phyloP scores from a whole-genome alignment of 495 filamentous ascomycete species.

The Clavariopsis aquatica region DNA sequence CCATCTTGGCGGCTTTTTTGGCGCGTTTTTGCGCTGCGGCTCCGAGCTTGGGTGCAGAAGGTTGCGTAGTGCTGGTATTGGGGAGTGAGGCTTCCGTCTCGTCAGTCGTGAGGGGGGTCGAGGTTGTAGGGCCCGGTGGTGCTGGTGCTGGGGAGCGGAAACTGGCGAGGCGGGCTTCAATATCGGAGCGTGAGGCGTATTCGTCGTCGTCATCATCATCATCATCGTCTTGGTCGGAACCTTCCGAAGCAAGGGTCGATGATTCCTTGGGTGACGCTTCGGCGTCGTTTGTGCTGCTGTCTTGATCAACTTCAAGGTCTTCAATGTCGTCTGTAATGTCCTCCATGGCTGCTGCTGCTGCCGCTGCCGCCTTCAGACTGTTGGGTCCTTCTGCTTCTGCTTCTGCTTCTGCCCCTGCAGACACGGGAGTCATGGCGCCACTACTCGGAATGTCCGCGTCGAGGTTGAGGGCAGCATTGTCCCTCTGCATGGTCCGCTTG shows the following conservation, averaged over 20 bases:
- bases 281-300: constrained; percentile 5
- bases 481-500: constrained; percentile 75
- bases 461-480: constrained; percentile 65
- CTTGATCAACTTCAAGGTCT: constrained; percentile 19
- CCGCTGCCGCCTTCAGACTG: constrained; percentile 2
- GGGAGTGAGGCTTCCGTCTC: not conserved
- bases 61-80: constrained; percentile 32
- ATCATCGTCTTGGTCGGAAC: not conserved
- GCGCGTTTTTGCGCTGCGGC: constrained; percentile 88
- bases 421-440: constrained; percentile 41
- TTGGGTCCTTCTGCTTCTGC: not conserved
- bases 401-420: constrained; percentile 21
- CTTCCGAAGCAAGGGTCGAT: not conserved
- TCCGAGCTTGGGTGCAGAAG: constrained; percentile 59
- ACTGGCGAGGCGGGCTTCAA: constrained; percentile 38
- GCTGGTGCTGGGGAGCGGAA: constrained; percentile 8
- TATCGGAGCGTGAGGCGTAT: constrained; percentile 41
- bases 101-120: not conserved
- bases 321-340: constrained; percentile 13
- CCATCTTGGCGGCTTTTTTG: constrained; percentile 70
- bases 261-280: not conserved
- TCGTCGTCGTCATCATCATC: constrained; percentile 36
- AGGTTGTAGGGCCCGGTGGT: constrained; percentile 13
- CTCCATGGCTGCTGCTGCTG: no score
- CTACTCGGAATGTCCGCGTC: constrained; percentile 43